Evolutionary conservation across 148 eudicot species (phyloP), one percentile per base, ranked within the genome.

Genomic region (Chenopodium suecicum): DNA sequence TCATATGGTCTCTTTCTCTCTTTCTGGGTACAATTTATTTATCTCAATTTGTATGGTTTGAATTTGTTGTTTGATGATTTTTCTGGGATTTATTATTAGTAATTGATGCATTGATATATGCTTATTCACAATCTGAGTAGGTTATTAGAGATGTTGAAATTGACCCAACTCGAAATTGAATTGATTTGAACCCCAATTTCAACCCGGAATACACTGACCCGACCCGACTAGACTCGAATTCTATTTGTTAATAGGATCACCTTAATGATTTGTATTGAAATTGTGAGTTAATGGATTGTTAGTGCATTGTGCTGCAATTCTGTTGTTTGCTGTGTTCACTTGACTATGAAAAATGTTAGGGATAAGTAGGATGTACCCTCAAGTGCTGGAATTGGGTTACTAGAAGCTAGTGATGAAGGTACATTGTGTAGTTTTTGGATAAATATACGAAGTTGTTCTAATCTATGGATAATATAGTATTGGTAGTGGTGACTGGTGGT

Each of bases 1-100:
- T 19, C 95, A 97, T 83, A 78, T 97, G 90, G 98, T 93, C 41
- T 34, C 25, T 54, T 32, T 70, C 73, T 69, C 68, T 70, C 14
- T 81, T 63, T 71, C 48, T 83, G 44, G 44, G 44, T 41, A 41
- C 44, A 41, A 41, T 41, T 25, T 76, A 23, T 78, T 47, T 76
- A 64, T 77, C 69, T 74, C 22, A 41, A 41, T 6, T 41, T 6
- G 7, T 41, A 5, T 41, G 44, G 44, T 65, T 4, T 34, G 22
- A 32, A 22, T 72, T 14, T 69, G 13, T 76, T 1, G 54, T 4
- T 47, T 16, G 13, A n/a, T 20, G 17, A 41, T 66, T 82, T 52
- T 50, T 48, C 31, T 67, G 70, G 34, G 70, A 1, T 25, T 23
- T 27, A 3, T 29, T 2, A 5, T 41, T 41, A 41, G 44, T 5